Conservation (phyloP, 176 grass and related monocot genomes). For the Dendrocalamus sinicus region DNA sequence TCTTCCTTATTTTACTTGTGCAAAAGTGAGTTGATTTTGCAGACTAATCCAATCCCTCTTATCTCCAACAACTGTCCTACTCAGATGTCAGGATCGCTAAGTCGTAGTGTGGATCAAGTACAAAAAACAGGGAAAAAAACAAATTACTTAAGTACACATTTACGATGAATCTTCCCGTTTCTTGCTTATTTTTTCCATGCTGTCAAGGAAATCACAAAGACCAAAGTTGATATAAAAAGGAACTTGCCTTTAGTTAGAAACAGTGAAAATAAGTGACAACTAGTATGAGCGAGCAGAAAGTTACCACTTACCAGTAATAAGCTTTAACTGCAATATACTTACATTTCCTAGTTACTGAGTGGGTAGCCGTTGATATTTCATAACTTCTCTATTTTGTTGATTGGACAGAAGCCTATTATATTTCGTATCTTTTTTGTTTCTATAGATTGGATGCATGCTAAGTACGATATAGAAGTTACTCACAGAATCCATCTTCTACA, state of each 20-base stretch:
- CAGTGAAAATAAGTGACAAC: slow-evolving; percentile 6
- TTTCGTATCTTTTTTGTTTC: neutral
- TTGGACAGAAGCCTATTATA: neutral
- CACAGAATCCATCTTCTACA: neutral
- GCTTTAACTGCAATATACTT: neutral
- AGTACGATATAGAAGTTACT: neutral
- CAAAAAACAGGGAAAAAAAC: neutral
- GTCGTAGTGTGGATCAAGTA: neutral
- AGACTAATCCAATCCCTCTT: neutral
- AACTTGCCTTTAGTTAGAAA: slow-evolving; percentile 20
- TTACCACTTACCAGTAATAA: slow-evolving; percentile 24
- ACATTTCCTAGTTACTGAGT: neutral
- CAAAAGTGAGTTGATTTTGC: neutral
- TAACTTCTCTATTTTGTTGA: neutral
- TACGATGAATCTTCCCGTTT: neutral
- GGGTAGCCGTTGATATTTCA: neutral
- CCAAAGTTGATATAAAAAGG: neutral
- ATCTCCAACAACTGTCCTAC: neutral
- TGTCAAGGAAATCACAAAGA: neutral
- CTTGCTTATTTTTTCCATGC: neutral
- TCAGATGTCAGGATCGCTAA: neutral
- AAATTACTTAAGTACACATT: neutral
- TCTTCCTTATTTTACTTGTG: neutral
- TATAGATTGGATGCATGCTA: neutral
- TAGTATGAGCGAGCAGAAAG: neutral